Evolutionary conservation across 345 rosid species (phyloP).

Genomic region (Linum usitatissimum): DNA sequence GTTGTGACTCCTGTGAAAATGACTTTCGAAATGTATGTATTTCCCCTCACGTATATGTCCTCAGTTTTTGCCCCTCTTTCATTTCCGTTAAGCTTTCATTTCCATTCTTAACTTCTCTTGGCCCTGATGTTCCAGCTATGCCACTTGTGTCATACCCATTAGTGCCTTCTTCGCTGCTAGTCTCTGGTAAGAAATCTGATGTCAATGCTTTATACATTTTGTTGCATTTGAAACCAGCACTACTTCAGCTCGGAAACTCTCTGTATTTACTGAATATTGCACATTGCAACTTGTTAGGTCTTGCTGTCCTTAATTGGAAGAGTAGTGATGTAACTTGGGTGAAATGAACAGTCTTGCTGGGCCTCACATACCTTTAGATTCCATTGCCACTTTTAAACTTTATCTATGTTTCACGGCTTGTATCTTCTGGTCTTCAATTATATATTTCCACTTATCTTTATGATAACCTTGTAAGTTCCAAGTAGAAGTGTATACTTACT

Average conservation of each 20-base stretch:
- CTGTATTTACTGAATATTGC: neutral
- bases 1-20: slow-evolving; percentile 91
- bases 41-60: neutral
- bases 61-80: neutral
- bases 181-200: slow-evolving; percentile 62
- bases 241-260: neutral
- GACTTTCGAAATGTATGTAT: slow-evolving; percentile 85
- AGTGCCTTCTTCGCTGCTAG: slow-evolving; percentile 97
- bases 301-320: neutral
- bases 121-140: slow-evolving; percentile 44
- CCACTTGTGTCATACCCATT: slow-evolving; percentile 84
- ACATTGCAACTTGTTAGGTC: neutral
- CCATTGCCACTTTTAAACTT: neutral
- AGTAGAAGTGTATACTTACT: neutral
- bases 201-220: neutral
- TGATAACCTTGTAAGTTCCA: neutral
- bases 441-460: neutral
- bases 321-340: neutral
- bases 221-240: neutral
- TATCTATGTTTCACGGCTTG: neutral
- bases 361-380: neutral
- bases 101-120: slow-evolving; percentile 5
- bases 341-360: neutral
- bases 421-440: neutral
- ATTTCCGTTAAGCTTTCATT: neutral